Conservation (phyloP, 345 rosid species). For the Populus simonii region DNA sequence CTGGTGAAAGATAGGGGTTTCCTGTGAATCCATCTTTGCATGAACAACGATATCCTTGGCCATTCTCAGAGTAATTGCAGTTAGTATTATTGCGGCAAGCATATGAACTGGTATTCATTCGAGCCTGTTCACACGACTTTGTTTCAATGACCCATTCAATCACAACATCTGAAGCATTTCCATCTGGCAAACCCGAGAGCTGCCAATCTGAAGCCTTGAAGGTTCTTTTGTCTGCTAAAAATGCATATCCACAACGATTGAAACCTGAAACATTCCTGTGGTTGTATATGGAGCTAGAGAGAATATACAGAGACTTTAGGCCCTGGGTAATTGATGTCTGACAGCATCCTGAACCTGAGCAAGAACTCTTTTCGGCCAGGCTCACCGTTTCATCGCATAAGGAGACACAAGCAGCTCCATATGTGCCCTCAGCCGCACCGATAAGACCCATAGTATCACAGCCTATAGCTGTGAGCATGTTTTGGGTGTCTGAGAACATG, state of each 20-base stretch:
- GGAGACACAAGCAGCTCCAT: slow-evolving; percentile 20
- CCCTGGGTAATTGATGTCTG: slow-evolving; percentile 14
- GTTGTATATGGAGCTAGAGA: not conserved
- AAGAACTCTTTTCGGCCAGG: not conserved
- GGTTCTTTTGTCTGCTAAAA: slow-evolving; percentile 15
- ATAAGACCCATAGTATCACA: slow-evolving; percentile 17
- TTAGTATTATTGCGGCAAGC: slow-evolving; percentile 15
- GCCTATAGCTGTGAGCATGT: slow-evolving; percentile 29
- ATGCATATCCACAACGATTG: slow-evolving; percentile 18
- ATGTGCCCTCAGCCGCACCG: not conserved
- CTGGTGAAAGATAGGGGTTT: slow-evolving; percentile 17
- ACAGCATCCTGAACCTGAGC: slow-evolving; percentile 35
- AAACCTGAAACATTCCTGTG: slow-evolving; percentile 1
- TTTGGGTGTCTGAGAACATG: slow-evolving; percentile 12
- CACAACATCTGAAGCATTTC: not conserved
- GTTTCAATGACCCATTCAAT: slow-evolving; percentile 20
- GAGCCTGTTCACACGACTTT: slow-evolving; percentile 1
- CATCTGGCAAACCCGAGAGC: not conserved
- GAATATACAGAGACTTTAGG: slow-evolving; percentile 3
- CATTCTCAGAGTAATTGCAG: slow-evolving; percentile 5
- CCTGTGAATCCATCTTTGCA: slow-evolving; percentile 22
- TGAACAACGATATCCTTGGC: slow-evolving; percentile 12
- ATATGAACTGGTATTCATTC: not conserved
- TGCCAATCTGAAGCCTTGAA: not conserved
- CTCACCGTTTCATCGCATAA: not conserved